Base-by-base conservation (phyloP, 2,329 filamentous ascomycete genomes). In the Colletotrichum godetiae region DNA sequence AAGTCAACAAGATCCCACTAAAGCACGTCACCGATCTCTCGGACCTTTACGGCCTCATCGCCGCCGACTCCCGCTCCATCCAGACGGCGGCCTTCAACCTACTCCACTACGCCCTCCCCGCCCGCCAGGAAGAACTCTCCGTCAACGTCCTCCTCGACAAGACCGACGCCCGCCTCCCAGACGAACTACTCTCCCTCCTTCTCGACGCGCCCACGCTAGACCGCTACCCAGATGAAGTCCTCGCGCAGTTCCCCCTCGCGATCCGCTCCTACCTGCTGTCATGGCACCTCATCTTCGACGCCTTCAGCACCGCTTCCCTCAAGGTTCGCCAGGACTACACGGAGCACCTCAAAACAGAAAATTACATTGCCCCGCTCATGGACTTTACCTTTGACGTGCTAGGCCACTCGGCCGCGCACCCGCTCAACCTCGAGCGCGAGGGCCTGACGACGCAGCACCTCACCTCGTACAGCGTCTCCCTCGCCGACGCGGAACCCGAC, bases 231-330 rank as follows among this genome's bases (percentile, higher is more conserved):
- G 91, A 93, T 59, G 89, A 92, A 10, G 86, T 88, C 46, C 90
- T 95, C 27, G 88, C 91, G 5, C 86, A 89, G 19, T 93, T 95
- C 77, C 95, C 95, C 12, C 85, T 90, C 0, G 80, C 89, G 0
- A 86, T 98, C 60, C 91, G 95, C 65, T 91, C 92, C 11, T 99
- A 98, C 78, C 87, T 99, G 3, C 86, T 98, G 33, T 93, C 94
- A 12, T 99, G 97, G 97, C 90, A 94, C 75, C 87, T 98, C 1
- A 88, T 98, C 0, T 98, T 97, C 79, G 95, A 97, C 77, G 92
- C 96, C 57, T 97, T 96, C 79, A 86, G 87, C 22, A 90, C 91
- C 24, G 91, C 95, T 13, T 94, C 95, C 0, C 92, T 94, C 81
- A 94, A 95, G 77, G 91, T 98, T 19, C 93, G 95, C 76, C 91